These are phyloP conservation scores for Penicillium paxilli DNA, from an alignment of 495 filamentous ascomycete species.

Conservation along the genomic window DNA sequence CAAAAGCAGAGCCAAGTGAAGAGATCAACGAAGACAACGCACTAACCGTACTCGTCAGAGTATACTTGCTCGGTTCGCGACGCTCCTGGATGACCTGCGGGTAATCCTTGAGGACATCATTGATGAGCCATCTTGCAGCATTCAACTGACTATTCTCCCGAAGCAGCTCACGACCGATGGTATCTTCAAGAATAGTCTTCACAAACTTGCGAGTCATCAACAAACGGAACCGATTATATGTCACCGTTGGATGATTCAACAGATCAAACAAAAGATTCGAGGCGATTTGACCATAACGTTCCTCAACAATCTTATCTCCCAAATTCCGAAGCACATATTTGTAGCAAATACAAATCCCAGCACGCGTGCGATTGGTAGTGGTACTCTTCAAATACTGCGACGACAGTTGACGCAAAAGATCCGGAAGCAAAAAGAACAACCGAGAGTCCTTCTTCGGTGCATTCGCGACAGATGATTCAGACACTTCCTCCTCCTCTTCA, in stretches of 20 bases:
- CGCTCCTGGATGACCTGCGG: conserved; percentile 90
- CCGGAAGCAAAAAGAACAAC: conserved; percentile 71
- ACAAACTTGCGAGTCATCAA: conserved; percentile 84
- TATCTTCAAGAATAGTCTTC: conserved; percentile 78
- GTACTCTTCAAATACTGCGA: conserved; percentile 77
- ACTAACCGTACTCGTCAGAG: conserved; percentile 74
- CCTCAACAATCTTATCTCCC: conserved; percentile 74
- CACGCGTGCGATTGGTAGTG: conserved; percentile 76
- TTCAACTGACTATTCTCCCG: conserved; percentile 84
- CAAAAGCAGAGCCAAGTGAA: conserved; percentile 79
- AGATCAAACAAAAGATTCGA: conserved; percentile 80
- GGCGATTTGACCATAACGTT: conserved; percentile 75
- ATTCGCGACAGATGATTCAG: conserved; percentile 59
- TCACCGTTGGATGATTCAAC: conserved; percentile 71
- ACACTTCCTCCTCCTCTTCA: conserved; percentile 70
- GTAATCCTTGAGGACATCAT: conserved; percentile 90
- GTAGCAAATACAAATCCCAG: conserved; percentile 86
- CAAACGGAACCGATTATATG: conserved; percentile 83
- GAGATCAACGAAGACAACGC: conserved; percentile 77
- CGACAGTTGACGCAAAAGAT: conserved; percentile 80
- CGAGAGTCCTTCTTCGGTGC: conserved; percentile 68
- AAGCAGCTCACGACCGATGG: conserved; percentile 78
- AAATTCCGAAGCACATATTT: conserved; percentile 73
- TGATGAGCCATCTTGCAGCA: conserved; percentile 79
- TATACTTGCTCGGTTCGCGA: conserved; percentile 86